A percentile compares a stretch with the other conserved stretches of the same genome.
Conservation (phyloP, 768 basidiomycete genomes). For the Boletellus emodensis region DNA sequence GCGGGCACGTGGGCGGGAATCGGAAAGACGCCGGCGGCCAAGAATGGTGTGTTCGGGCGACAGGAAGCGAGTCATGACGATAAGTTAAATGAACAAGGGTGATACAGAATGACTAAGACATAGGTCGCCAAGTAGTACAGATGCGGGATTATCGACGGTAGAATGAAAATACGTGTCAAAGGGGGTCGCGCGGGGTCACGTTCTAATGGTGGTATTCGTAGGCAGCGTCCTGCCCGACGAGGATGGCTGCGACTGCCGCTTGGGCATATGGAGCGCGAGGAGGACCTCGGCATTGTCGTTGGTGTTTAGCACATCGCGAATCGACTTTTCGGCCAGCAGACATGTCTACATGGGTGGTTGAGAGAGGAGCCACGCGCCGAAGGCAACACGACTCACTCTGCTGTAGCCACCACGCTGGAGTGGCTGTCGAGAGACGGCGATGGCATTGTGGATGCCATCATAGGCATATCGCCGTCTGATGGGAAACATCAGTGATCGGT, state of each 20-base stretch:
- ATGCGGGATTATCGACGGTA: constrained; percentile 17
- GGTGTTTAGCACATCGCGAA: constrained; percentile 63
- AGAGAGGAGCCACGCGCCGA: neutral
- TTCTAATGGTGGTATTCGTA: constrained; percentile 21
- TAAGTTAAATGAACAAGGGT: constrained; percentile 17
- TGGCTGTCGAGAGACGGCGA: constrained; percentile 62
- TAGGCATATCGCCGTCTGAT: constrained; percentile 69
- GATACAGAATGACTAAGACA: constrained; percentile 18
- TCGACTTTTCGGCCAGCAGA: constrained; percentile 66
- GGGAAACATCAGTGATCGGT: constrained; percentile 4
- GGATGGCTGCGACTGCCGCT: constrained; percentile 9
- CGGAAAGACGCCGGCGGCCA: too few species aligned
- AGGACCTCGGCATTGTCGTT: constrained; percentile 63
- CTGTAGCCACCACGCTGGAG: constrained; percentile 56
- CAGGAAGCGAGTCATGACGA: neutral
- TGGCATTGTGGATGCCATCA: constrained; percentile 78
- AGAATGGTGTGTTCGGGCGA: neutral
- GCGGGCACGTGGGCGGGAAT: too few species aligned
- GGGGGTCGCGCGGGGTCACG: constrained; percentile 16
- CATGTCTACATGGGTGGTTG: constrained; percentile 47
- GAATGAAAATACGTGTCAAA: neutral
- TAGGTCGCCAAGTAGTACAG: constrained; percentile 25
- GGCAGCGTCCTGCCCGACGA: constrained; percentile 13
- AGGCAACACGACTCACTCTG: constrained; percentile 36
- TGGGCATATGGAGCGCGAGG: constrained; percentile 55